Evolutionary conservation across 306 rosid genomes (phyloP).

Genomic region (Myrica gale): DNA sequence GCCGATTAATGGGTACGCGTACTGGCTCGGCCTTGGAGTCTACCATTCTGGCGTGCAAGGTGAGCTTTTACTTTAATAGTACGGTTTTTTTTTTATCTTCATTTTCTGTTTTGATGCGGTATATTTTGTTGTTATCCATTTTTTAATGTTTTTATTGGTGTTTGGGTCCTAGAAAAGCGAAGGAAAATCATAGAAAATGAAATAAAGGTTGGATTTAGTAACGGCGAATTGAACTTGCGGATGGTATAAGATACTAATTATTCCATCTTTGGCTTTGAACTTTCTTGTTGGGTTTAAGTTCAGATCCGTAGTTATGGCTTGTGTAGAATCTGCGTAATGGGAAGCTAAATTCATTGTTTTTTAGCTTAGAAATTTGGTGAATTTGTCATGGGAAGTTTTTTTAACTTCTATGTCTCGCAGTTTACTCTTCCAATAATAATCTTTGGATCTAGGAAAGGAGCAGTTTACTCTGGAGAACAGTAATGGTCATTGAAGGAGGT

Average conservation of each 20-base stretch:
- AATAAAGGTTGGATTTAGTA: conserved; percentile 7
- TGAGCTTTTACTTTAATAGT: background rate
- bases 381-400: background rate
- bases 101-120: background rate
- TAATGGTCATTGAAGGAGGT: background rate
- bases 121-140: background rate
- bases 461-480: background rate
- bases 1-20: conserved; percentile 84
- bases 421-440: background rate
- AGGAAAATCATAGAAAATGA: conserved; percentile 1
- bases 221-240: too few species aligned
- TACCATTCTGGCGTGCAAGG: conserved; percentile 98
- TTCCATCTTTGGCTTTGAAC: background rate
- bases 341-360: background rate
- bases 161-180: conserved; percentile 10
- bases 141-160: background rate
- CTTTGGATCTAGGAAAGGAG: background rate
- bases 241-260: background rate
- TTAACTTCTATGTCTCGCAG: background rate
- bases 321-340: background rate
- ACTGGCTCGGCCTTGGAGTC: conserved; percentile 95
- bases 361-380: background rate
- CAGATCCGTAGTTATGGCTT: conserved; percentile 30
- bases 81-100: background rate
- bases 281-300: conserved; percentile 8